Base-by-base conservation (phyloP, 257 asterid genomes). In the Oldenlandia corymbosa region DNA sequence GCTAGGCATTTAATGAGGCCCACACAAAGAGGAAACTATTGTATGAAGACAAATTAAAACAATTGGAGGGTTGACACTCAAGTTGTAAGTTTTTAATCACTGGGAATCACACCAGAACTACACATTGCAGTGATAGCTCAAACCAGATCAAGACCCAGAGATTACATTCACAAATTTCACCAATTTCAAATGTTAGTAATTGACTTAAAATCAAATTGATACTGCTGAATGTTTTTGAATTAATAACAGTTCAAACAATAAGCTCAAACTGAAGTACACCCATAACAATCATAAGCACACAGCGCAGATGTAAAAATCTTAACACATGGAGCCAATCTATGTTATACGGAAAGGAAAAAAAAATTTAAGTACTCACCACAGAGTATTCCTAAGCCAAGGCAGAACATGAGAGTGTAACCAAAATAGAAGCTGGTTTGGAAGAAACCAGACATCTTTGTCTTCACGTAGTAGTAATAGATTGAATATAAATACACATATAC, bases 371-470 rank as follows among this genome's bases (percentile, higher is more conserved):
- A 79, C 95, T 84, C 72, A 90, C 97, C 97, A 18, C 97, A 84
- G 39, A 84, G 81, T 62, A 84, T 81, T 70, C 91, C 88, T 58
- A 84, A 67, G 73, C 91, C 91, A 68, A 86, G 84, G 65, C 86
- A 85, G 60, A 83, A 83, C 94, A 86, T 79, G 72, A 83, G 52
- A 1, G 91, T 81, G 72, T 84, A 84, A 60, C 91, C 91, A 54
- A 82, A 80, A 65, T 84, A 84, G 72, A 84, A 84, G 79, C 88
- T 81, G 58, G 84, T 81, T 70, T 84, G 91, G 73, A 84, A 84
- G 80, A 84, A 79, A 60, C 91, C 91, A 4, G 88, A 75, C 88
- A 84, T 84, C 82, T 79, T 81, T n/a, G 91, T 84, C 80, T 84
- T 84, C 63, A 82, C 73, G 37, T 71, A 68, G 77, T 75, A 84